These are phyloP conservation scores for Luffa aegyptiaca DNA, from an alignment of 306 rosid species.

Conservation along the genomic window DNA sequence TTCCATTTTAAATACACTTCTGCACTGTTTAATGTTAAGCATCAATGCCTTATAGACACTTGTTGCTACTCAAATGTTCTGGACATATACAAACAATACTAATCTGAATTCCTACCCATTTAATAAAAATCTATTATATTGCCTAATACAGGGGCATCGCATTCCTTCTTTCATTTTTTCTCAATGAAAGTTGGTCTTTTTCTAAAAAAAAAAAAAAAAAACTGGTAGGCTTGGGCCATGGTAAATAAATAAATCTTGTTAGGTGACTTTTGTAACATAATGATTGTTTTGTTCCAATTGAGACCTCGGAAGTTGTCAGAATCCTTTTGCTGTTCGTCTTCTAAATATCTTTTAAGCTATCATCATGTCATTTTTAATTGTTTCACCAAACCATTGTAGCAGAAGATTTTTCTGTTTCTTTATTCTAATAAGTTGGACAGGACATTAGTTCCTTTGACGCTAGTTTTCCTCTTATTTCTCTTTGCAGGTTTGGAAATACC, in stretches of 20 bases:
- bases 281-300: background rate
- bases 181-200: no score
- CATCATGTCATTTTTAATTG: background rate
- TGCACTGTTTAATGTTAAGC: no score
- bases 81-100: no score
- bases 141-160: no score
- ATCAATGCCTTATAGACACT: no score
- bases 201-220: no score
- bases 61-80: no score
- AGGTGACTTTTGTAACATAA: background rate
- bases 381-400: background rate
- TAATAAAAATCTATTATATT: no score
- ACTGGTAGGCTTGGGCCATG: background rate
- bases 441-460: background rate
- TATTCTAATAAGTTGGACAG: background rate
- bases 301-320: background rate
- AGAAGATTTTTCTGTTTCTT: background rate
- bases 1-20: no score
- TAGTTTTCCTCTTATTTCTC: background rate
- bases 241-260: background rate
- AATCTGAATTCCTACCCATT: no score
- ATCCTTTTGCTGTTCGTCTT: background rate
- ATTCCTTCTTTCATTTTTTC: no score
- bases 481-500: conserved; percentile 69
- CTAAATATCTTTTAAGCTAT: background rate